Percentiles rank a stretch among this genome's conserved stretches.
phyloP scores from a whole-genome alignment of 2,329 filamentous ascomycete species.

The Cercospora sp. region DNA sequence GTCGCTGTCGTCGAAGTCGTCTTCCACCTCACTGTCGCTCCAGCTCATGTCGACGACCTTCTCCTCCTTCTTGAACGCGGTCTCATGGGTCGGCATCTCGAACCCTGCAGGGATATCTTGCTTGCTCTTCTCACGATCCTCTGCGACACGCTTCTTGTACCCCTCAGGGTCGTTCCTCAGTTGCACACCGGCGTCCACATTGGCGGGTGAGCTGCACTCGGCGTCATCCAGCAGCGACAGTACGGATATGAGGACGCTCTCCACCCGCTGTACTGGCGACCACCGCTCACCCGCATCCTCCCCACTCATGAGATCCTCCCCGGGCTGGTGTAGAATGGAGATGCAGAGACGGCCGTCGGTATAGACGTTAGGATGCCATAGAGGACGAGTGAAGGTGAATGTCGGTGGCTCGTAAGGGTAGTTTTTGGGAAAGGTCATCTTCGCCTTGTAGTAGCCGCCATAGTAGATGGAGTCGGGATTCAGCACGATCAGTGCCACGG shows the following conservation, averaged over 20 bases:
- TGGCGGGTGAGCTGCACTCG: constrained; percentile 89
- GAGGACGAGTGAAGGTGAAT: constrained; percentile 77
- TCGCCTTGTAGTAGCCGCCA: constrained; percentile 88
- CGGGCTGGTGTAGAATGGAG: constrained; percentile 89
- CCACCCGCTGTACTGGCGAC: constrained; percentile 90
- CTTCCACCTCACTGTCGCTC: constrained; percentile 58
- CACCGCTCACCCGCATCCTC: constrained; percentile 88
- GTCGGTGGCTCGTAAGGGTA: constrained; percentile 89
- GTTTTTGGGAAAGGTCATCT: constrained; percentile 82
- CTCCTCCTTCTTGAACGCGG: constrained; percentile 59
- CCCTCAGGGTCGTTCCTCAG: constrained; percentile 69
- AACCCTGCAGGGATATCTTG: constrained; percentile 77
- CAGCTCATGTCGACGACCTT: constrained; percentile 70
- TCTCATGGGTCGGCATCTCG: constrained; percentile 73
- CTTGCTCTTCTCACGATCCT: constrained; percentile 72
- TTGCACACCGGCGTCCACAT: constrained; percentile 87
- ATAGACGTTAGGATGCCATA: constrained; percentile 95
- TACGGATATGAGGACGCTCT: constrained; percentile 90
- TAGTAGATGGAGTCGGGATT: constrained; percentile 91
- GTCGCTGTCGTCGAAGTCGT: constrained; percentile 76
- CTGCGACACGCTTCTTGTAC: constrained; percentile 70
- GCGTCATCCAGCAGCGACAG: constrained; percentile 90
- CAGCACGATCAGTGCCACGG: constrained; percentile 83
- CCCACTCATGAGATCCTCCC: constrained; percentile 89
- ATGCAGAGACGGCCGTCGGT: constrained; percentile 88